Evolutionary conservation across 257 asterid species (phyloP).

Genomic region (Lithospermum erythrorhizon): DNA sequence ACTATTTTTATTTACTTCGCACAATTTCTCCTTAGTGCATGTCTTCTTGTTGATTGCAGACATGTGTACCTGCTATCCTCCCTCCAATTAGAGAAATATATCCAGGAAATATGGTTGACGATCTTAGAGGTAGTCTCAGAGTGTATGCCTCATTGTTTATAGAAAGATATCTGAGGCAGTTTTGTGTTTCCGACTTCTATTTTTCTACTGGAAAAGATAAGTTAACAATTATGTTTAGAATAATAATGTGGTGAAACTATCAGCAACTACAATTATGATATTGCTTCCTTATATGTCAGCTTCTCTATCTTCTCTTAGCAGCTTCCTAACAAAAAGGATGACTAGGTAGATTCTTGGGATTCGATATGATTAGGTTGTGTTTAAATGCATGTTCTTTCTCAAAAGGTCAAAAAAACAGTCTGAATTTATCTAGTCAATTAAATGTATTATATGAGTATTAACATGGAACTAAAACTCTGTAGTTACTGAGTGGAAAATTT

Average conservation of each 20-base stretch:
- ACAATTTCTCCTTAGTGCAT: background rate
- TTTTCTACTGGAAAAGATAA: too few relatives aligned
- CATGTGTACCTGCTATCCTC: slow-evolving; percentile 63
- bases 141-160: background rate
- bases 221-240: background rate
- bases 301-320: background rate
- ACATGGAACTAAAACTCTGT: background rate
- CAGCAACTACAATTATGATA: background rate
- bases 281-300: background rate
- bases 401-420: background rate
- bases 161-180: background rate
- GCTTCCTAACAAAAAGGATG: background rate
- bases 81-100: slow-evolving; percentile 87
- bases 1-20: too few relatives aligned
- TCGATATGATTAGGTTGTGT: background rate
- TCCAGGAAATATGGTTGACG: slow-evolving; percentile 74
- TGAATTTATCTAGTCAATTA: too few relatives aligned
- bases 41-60: slow-evolving; percentile 48
- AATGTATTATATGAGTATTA: background rate
- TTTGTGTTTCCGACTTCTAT: background rate
- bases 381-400: too few relatives aligned
- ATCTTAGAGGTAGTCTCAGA: slow-evolving; percentile 52
- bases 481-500: background rate
- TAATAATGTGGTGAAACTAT: background rate
- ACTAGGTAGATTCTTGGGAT: background rate